Conservation (phyloP, 495 filamentous ascomycete species). For the Hypoxylon cercidicola region DNA sequence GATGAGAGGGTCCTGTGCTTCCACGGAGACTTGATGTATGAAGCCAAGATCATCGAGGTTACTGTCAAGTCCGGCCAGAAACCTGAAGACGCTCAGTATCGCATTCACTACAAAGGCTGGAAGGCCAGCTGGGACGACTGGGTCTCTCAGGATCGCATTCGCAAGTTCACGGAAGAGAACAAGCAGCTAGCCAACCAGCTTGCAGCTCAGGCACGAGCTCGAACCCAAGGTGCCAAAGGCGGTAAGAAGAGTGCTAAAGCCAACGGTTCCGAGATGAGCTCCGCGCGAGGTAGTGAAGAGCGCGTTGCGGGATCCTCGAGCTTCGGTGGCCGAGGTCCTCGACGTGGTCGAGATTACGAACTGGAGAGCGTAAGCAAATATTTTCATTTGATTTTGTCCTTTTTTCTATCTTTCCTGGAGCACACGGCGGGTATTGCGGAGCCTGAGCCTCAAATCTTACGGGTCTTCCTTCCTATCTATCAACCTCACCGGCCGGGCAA, state of each 20-base stretch:
- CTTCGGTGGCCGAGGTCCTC: conserved; percentile 72
- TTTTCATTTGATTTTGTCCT: conserved; percentile 39
- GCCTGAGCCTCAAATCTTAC: conserved; percentile 10
- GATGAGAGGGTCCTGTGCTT: conserved; percentile 97
- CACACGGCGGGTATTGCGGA: too few species aligned
- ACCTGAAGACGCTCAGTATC: conserved; percentile 81
- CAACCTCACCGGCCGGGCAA: too few species aligned
- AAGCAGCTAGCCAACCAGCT: conserved; percentile 80
- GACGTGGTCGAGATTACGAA: conserved; percentile 77
- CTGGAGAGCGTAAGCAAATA: conserved; percentile 78
- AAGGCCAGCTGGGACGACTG: conserved; percentile 99
- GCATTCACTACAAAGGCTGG: conserved; percentile 99
- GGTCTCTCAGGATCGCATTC: conserved; percentile 92
- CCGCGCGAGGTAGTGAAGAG: conserved; percentile 87
- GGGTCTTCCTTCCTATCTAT: too few species aligned
- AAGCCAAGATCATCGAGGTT: conserved; percentile 90
- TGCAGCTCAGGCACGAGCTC: conserved; percentile 65
- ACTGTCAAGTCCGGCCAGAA: conserved; percentile 70
- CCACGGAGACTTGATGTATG: conserved; percentile 94
- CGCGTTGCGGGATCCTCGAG: conserved; percentile 73
- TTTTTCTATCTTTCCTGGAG: too few species aligned
- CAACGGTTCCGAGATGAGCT: conserved; percentile 78
- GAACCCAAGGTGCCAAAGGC: conserved; percentile 57
- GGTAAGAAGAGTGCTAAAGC: conserved; percentile 67
- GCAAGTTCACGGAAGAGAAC: conserved; percentile 95